Percentiles rank a stretch among this genome's conserved stretches.
These are phyloP conservation scores for Osmanthus fragrans DNA, from an alignment of 257 asterid genomes.

Conservation along the genomic window DNA sequence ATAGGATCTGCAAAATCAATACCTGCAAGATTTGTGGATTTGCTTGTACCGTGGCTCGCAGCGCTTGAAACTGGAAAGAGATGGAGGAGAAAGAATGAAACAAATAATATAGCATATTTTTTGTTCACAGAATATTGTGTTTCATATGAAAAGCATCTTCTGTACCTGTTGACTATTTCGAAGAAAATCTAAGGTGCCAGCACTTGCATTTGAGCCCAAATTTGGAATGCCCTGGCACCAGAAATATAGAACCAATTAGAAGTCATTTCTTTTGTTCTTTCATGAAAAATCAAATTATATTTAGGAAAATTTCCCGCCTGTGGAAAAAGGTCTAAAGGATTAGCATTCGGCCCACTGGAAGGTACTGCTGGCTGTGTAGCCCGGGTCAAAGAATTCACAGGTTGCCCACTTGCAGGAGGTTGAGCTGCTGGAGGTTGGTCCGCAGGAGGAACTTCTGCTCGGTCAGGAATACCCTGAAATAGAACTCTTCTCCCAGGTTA, in stretches of 20 bases:
- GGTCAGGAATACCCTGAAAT: conserved; percentile 83
- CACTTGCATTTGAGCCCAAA: conserved; percentile 66
- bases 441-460: conserved; percentile 64
- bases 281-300: conserved; percentile 15
- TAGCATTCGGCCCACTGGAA: conserved; percentile 75
- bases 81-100: background rate
- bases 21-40: background rate
- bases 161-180: background rate
- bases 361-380: conserved; percentile 61
- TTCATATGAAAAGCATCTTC: conserved; percentile 8
- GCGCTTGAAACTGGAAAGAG: background rate
- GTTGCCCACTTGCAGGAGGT: conserved; percentile 45
- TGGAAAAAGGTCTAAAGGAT: conserved; percentile 86
- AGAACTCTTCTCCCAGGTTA: conserved; percentile 25
- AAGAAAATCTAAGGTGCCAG: conserved; percentile 36
- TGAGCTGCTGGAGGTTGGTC: conserved; percentile 37
- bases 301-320: conserved; percentile 46
- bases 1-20: background rate
- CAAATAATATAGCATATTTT: background rate
- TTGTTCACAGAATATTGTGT: background rate
- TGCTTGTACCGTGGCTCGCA: background rate
- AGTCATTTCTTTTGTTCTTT: background rate
- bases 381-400: conserved; percentile 52
- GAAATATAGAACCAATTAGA: conserved; percentile 19
- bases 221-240: conserved; percentile 72